phyloP scores from a whole-genome alignment of 176 grass and related monocot species.

The Poa pratensis region DNA sequence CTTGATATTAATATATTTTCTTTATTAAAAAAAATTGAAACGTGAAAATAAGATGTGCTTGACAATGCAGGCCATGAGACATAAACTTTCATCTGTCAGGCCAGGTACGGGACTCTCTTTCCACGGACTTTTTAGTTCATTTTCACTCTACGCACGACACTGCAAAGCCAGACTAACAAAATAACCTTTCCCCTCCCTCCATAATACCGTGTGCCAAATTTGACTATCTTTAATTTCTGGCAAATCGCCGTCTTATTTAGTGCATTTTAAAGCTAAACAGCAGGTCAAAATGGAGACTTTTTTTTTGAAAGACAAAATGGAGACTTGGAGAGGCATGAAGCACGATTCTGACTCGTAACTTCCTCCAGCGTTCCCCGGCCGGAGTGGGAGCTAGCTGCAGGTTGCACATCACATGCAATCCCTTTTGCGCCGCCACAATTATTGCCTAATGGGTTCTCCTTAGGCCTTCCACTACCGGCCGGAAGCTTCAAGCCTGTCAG shows the following conservation, averaged over 20 bases:
- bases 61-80: no score
- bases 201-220: constrained; percentile 27
- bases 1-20: no score
- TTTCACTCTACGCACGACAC: not conserved
- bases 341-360: constrained; percentile 33
- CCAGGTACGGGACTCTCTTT: not conserved
- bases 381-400: constrained; percentile 3
- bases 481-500: not conserved
- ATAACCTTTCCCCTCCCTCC: not conserved
- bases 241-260: not conserved
- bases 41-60: no score
- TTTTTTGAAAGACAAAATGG: no score
- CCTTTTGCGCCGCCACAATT: constrained; percentile 6
- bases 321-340: not conserved
- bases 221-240: not conserved
- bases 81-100: not conserved
- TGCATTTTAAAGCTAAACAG: not conserved
- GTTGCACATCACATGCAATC: not conserved
- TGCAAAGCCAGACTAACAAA: not conserved
- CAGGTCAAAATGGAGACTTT: constrained; percentile 27
- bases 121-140: not conserved
- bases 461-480: constrained; percentile 39
- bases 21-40: no score
- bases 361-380: not conserved
- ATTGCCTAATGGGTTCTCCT: constrained; percentile 47